Evolutionary conservation across 768 basidiomycete genomes (phyloP), one percentile per base, ranked within the genome.

Genomic region (Solioccasus polychromus): DNA sequence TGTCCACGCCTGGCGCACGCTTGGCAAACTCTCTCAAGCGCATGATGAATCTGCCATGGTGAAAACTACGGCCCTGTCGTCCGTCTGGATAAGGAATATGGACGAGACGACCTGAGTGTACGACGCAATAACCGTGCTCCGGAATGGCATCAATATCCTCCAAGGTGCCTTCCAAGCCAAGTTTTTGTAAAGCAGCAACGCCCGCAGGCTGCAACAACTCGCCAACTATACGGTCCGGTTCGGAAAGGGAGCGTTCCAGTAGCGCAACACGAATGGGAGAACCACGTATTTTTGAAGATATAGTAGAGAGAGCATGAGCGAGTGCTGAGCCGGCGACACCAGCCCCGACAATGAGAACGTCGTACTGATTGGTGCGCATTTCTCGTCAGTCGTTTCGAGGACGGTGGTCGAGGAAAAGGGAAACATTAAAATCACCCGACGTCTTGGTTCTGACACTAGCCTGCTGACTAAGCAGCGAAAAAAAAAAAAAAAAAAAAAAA

Each of bases 151-250:
- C 94, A 46, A 98, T 94, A n/a, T 78, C 83, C 20, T 97, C 88
- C 35, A 96, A 66, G 43, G 82, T 83, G 7, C 69, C 69, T 38
- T 79, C 79, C 54, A 99, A 64, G 0, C 92, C 94, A n/a, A 99
- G 79, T 29, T 77, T 68, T 45, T 78, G 69, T 35, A 99, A 70
- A 1, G 92, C 82, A 11, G 73, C 71, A 19, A 92, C 82, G 1
- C 96, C 96, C 2, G 86, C 93, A 2, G 96, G 96, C 60, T 99
- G 96, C 19, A 99, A 72, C 1, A 98, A 81, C 65, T 99, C 96
- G 20, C 96, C 96, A 26, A 98, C 96, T 54, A 99, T 98, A 15
- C 96, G 79, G 74, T 98, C 92, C 0, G 96, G 96, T 63, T 92
- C 88, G 1, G 85, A 76, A 4, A 98, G 76, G 12, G 94, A 95